phyloP scores from a whole-genome alignment of 2,329 filamentous ascomycete species.

The Claviceps humidiphila region DNA sequence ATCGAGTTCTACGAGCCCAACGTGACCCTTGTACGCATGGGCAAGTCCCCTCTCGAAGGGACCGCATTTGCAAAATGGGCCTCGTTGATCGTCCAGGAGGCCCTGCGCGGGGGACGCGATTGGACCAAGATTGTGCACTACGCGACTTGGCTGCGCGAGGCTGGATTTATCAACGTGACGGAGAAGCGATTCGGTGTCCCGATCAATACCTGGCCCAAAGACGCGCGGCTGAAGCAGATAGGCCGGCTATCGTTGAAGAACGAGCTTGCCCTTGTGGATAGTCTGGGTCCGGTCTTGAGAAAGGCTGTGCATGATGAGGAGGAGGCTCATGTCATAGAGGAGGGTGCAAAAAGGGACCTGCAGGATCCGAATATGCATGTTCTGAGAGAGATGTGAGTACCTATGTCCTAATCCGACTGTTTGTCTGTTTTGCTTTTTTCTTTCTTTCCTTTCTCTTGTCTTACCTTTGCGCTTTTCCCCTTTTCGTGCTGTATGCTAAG shows the following conservation, averaged over 20 bases:
- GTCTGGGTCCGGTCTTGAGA: neutral
- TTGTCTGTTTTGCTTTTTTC: too few relatives aligned
- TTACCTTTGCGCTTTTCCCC: neutral
- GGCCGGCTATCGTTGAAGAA: neutral
- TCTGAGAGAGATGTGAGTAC: neutral
- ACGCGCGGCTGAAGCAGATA: slow-evolving; percentile 15
- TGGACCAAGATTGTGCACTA: slow-evolving; percentile 10
- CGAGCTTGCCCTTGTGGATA: neutral
- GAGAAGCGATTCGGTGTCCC: slow-evolving; percentile 14
- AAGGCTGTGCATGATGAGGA: neutral
- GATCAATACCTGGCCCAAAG: slow-evolving; percentile 20
- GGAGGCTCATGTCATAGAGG: neutral
- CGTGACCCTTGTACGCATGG: slow-evolving; percentile 10
- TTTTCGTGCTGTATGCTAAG: neutral
- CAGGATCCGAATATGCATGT: neutral
- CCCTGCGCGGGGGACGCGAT: slow-evolving; percentile 10
- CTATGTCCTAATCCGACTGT: too few relatives aligned
- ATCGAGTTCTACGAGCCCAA: slow-evolving; percentile 24
- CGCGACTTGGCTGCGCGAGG: slow-evolving; percentile 16
- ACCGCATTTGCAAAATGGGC: slow-evolving; percentile 10
- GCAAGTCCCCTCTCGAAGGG: neutral
- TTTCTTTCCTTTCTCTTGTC: neutral
- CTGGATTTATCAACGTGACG: slow-evolving; percentile 21
- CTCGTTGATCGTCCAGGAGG: neutral
- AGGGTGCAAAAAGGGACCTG: neutral